These are phyloP conservation scores for Eucalyptus guilfoylei DNA, from an alignment of 345 rosid genomes.

Conservation along the genomic window DNA sequence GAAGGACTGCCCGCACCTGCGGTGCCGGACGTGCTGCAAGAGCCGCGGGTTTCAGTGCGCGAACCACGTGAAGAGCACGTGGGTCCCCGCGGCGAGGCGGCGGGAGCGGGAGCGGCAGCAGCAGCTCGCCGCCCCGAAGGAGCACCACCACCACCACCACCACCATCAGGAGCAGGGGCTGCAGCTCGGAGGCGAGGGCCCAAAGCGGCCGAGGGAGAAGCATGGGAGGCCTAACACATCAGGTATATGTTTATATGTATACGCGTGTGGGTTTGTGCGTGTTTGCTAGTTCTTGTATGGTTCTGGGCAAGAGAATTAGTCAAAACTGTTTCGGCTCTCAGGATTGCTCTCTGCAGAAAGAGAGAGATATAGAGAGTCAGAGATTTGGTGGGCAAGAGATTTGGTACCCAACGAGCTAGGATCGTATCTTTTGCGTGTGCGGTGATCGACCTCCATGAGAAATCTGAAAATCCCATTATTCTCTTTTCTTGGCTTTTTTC, in stretches of 20 bases:
- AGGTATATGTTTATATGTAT: background rate
- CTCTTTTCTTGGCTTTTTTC: background rate
- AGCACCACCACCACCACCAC: background rate
- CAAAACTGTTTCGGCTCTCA: background rate
- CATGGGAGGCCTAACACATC: background rate
- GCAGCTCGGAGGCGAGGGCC: background rate
- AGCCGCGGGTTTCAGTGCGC: conserved; percentile 71
- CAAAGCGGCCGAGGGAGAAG: background rate
- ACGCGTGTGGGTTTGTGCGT: background rate
- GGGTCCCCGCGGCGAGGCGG: conserved; percentile 87
- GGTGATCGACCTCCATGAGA: background rate
- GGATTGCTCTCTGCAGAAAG: background rate
- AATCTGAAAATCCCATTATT: background rate
- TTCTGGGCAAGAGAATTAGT: background rate
- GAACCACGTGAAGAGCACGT: conserved; percentile 81
- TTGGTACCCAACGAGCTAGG: background rate
- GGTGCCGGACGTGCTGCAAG: conserved; percentile 88
- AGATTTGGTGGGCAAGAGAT: background rate
- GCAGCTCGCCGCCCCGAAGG: conserved; percentile 5
- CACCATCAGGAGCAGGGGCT: background rate
- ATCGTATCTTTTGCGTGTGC: background rate
- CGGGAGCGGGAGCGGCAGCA: conserved; percentile 37
- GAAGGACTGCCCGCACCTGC: conserved; percentile 63
- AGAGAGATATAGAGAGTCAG: background rate
- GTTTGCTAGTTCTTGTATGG: background rate